Conservation (phyloP, 129 eudicot genomes). For the carrot (Daucus carota) region DNA sequence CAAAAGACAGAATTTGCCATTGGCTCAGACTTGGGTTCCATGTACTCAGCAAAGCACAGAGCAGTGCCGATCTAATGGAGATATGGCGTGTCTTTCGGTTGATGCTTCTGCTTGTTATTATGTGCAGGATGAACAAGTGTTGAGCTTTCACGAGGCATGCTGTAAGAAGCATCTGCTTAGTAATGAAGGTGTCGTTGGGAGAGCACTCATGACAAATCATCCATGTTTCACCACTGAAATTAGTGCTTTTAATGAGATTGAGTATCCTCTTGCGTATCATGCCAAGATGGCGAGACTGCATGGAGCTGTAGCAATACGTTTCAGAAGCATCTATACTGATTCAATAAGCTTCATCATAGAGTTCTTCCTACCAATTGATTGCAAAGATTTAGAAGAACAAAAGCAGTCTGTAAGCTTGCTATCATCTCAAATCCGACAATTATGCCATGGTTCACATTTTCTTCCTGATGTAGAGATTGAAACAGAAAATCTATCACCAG, state of each 20-base stretch:
- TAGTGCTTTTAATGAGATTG: constrained; percentile 30
- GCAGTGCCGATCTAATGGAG: constrained; percentile 26
- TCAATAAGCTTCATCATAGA: constrained; percentile 36
- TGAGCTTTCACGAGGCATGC: constrained; percentile 49
- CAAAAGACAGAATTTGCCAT: constrained; percentile 36
- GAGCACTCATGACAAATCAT: constrained; percentile 48
- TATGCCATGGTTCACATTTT: constrained; percentile 31
- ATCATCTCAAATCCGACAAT: constrained; percentile 27
- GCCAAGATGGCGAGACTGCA: constrained; percentile 38
- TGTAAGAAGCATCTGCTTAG: constrained; percentile 39
- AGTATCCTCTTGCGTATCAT: constrained; percentile 49
- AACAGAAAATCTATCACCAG: constrained; percentile 17
- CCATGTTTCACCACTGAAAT: constrained; percentile 48
- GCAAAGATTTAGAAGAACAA: constrained; percentile 34
- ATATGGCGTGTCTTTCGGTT: constrained; percentile 34
- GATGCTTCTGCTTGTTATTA: constrained; percentile 37
- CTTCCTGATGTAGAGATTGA: constrained; percentile 31
- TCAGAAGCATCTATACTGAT: constrained; percentile 33
- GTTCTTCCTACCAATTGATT: constrained; percentile 40
- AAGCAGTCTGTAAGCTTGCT: constrained; percentile 33
- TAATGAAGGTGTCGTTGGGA: constrained; percentile 54
- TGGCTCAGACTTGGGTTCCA: constrained; percentile 64
- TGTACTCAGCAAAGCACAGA: constrained; percentile 43
- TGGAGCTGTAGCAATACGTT: constrained; percentile 54
- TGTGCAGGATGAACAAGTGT: constrained; percentile 31